Percentiles rank a stretch among this genome's conserved stretches.
Evolutionary conservation across 1,139 yeast genomes (phyloP).

Genomic region (Geotrichum cucujoidarum): DNA sequence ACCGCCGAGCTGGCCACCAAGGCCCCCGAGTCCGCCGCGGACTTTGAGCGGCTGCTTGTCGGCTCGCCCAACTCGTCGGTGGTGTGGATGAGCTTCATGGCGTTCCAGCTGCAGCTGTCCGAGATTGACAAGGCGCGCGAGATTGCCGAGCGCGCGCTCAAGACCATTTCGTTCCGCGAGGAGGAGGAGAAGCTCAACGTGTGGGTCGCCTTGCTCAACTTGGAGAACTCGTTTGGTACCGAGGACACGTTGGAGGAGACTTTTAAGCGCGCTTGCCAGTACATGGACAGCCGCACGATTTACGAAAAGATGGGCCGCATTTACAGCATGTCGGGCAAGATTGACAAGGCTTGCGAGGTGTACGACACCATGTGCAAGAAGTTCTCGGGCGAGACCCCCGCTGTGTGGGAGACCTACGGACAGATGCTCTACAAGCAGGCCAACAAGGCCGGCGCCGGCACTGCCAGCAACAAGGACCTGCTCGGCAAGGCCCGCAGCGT

Average conservation of each 20-base stretch:
- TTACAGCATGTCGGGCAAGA: conserved; percentile 60
- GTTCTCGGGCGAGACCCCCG: conserved; percentile 57
- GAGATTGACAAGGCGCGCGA: conserved; percentile 93
- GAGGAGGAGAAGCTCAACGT: conserved; percentile 90
- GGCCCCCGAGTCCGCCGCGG: conserved; percentile 83
- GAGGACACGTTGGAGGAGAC: conserved; percentile 73
- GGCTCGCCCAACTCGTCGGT: conserved; percentile 93
- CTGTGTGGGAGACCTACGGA: conserved; percentile 78
- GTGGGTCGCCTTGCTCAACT: conserved; percentile 91
- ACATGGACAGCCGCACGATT: conserved; percentile 81
- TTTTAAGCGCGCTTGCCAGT: conserved; percentile 80
- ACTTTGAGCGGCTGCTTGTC: conserved; percentile 83
- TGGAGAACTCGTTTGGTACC: conserved; percentile 90
- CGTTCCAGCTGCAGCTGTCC: conserved; percentile 90
- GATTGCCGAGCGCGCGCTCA: conserved; percentile 85
- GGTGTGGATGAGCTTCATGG: conserved; percentile 97
- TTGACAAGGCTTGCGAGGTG: conserved; percentile 61
- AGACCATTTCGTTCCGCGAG: conserved; percentile 84
- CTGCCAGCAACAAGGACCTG: conserved; percentile 4
- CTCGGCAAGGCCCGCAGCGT: conserved; percentile 16
- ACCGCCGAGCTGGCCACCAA: conserved; percentile 79
- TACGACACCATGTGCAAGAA: conserved; percentile 70
- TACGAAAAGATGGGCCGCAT: conserved; percentile 76
- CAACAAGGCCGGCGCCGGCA: conserved; percentile 17
- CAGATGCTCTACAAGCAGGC: conserved; percentile 58